Base-by-base conservation (phyloP, 148 eudicot species). In the Agrostemma githago region DNA sequence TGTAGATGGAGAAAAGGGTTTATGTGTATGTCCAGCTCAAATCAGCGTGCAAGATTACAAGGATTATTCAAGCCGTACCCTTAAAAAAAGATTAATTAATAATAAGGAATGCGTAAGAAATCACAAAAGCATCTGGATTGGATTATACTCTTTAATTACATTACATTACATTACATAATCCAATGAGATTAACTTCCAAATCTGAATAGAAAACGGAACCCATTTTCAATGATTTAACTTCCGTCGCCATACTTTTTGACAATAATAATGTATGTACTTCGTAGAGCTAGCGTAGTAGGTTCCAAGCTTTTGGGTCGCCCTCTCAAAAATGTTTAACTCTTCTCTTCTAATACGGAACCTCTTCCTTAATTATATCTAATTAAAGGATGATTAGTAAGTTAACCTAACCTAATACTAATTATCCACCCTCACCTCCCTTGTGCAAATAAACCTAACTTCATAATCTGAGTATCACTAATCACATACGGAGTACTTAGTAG, bases 381-480 rank as follows among this genome's bases (percentile, higher is more conserved):
- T 72, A 78, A 72, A 78, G 62, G 71, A 77, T 71, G 84, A 83
- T 76, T 76, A 76, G 8, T 43, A 63, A 72, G 76, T 65, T 77
- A 77, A 84, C 83, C 83, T 81, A 86, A 79, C 79, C 74, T 65
- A 79, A 75, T 79, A n/a, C 34, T 1, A 26, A n/a, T n/a, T 26
- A 26, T 26, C 34, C 34, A 26, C 34, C 73, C 41, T 63, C 76
- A n/a, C 73, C 15, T 74, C 70, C 66, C 41, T 54, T 79, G 79
- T 82, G 82, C 79, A 79, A 62, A 8, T 74, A 69, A 82, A 21
- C 84, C 84, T 79, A 76, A 67, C 82, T 74, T 61, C 54, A 78
- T 73, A 61, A 54, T 67, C 48, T 65, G 66, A 78, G 71, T 65
- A 51, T 43, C 37, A 74, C 62, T 62, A 70, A 71, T 53, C 75